Percentiles rank a stretch among this genome's conserved stretches.
Conservation (phyloP, 2,329 filamentous ascomycete genomes). For the Truncatella angustata region DNA sequence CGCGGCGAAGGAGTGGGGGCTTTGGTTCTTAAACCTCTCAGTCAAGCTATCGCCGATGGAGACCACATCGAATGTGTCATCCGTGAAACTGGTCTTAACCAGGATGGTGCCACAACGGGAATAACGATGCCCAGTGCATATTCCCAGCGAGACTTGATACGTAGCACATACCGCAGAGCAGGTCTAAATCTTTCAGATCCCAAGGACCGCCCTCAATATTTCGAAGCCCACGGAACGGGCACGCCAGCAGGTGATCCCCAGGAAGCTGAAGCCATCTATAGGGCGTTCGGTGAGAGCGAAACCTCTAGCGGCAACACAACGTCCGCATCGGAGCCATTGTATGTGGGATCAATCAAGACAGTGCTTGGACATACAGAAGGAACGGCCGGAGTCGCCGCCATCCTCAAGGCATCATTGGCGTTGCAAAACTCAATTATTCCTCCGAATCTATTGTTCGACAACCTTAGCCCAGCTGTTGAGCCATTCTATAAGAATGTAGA, state of each 20-base stretch:
- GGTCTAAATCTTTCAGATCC: conserved; percentile 21
- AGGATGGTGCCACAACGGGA: conserved; percentile 37
- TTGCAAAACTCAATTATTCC: not conserved
- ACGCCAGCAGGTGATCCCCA: conserved; percentile 24
- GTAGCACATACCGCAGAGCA: conserved; percentile 27
- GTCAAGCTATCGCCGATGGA: conserved; percentile 38
- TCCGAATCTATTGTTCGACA: not conserved
- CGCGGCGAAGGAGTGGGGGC: conserved; percentile 37
- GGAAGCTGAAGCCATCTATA: conserved; percentile 22
- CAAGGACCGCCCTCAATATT: conserved; percentile 19
- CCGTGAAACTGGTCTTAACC: conserved; percentile 29
- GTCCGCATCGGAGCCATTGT: too few relatives aligned
- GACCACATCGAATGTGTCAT: conserved; percentile 29
- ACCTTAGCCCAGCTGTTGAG: not conserved
- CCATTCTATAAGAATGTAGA: not conserved
- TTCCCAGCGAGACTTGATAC: conserved; percentile 30
- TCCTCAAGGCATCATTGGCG: not conserved
- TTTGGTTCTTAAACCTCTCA: conserved; percentile 36
- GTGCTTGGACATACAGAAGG: not conserved
- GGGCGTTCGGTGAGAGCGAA: conserved; percentile 19
- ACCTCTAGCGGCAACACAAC: too few relatives aligned
- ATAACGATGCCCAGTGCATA: conserved; percentile 37
- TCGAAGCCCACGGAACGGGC: conserved; percentile 27
- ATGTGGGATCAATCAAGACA: conserved; percentile 9
- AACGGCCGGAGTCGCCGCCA: not conserved